These are phyloP conservation scores for Eucalyptus cloeziana DNA, from an alignment of 345 rosid species.

Conservation along the genomic window DNA sequence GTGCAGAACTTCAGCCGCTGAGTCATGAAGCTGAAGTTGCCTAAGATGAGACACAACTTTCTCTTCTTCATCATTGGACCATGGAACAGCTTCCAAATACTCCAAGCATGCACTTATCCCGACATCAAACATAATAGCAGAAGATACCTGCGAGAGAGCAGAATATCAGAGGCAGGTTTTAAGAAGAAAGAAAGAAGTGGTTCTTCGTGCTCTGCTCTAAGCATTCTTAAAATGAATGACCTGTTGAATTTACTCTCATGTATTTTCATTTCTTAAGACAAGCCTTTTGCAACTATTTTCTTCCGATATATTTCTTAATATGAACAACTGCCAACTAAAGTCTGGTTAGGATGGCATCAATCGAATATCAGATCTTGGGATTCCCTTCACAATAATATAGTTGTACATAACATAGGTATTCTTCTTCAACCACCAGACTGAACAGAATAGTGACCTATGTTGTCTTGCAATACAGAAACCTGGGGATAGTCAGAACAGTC, in stretches of 20 bases:
- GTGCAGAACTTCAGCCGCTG: constrained; percentile 45
- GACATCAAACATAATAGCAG: constrained; percentile 56
- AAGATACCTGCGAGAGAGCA: constrained; percentile 47
- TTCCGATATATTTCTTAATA: not conserved
- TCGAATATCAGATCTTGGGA: not conserved
- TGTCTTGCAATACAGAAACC: not conserved
- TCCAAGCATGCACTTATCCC: constrained; percentile 70
- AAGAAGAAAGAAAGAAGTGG: not conserved
- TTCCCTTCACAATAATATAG: not conserved
- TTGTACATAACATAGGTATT: not conserved
- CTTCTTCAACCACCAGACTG: not conserved
- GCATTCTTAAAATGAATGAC: not conserved
- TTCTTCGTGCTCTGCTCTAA: not conserved
- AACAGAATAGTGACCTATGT: not conserved
- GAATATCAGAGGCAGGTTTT: not conserved
- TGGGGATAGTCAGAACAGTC: not conserved
- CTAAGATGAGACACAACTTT: constrained; percentile 41
- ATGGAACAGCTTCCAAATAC: constrained; percentile 87
- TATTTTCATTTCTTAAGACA: not conserved
- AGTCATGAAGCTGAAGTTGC: constrained; percentile 61
- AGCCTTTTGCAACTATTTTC: not conserved
- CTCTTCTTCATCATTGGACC: constrained; percentile 85
- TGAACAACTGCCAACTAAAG: not conserved
- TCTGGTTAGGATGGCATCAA: not conserved
- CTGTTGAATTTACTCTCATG: not conserved